A percentile compares a stretch with the other conserved stretches of the same genome.
Evolutionary conservation across 208 protist species (phyloP).

Genomic region (Endotrypanum monterogeii): DNA sequence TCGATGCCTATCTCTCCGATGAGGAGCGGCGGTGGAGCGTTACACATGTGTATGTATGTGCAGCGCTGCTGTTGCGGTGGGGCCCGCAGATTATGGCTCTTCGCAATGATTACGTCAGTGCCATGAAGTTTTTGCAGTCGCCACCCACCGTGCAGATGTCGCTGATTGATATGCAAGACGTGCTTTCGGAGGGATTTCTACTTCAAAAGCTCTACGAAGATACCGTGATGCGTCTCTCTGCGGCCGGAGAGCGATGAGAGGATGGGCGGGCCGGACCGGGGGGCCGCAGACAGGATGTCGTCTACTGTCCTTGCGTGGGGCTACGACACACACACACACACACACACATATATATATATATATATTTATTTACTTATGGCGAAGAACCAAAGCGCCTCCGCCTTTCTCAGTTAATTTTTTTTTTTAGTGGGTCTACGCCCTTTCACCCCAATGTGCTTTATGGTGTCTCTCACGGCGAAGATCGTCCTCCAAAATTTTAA

Average conservation of each 20-base stretch:
- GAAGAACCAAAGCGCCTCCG: too few species aligned
- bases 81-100: slow-evolving; percentile 50
- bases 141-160: slow-evolving; percentile 61
- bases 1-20: slow-evolving; percentile 91
- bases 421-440: background rate
- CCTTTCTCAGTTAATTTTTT: too few species aligned
- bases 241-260: background rate
- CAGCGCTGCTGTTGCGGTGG: slow-evolving; percentile 79
- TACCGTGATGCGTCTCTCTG: slow-evolving; percentile 28
- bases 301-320: background rate
- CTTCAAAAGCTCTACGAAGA: slow-evolving; percentile 73
- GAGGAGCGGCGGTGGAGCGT: slow-evolving; percentile 60
- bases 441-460: background rate
- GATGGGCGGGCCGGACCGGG: too few species aligned
- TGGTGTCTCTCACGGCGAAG: background rate
- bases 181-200: slow-evolving; percentile 67
- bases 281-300: background rate
- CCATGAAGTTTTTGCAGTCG: slow-evolving; percentile 74
- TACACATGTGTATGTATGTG: slow-evolving; percentile 90
- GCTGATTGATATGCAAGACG: slow-evolving; percentile 52
- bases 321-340: too few species aligned
- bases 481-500: background rate
- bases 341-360: too few species aligned
- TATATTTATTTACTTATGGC: too few species aligned
- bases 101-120: slow-evolving; percentile 55